Evolutionary conservation across 2,329 filamentous ascomycete genomes (phyloP), one percentile per base, ranked within the genome.

Genomic region (Colletotrichum eleusines): DNA sequence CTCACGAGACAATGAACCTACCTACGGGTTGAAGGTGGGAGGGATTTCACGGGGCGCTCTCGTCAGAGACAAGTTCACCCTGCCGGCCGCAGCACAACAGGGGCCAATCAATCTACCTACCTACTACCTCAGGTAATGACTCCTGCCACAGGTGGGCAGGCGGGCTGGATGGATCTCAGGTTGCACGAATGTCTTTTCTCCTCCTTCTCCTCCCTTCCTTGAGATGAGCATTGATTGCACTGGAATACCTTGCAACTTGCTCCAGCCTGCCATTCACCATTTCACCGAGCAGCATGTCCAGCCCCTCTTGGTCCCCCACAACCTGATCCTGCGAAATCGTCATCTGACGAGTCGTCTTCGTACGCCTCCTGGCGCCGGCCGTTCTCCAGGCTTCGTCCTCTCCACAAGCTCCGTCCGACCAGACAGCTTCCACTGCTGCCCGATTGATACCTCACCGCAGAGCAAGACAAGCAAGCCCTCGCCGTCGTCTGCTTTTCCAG

Each of bases 401-500:
- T 48, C 42, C 57, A 48, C 57, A 60, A 23, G 23, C 38, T n/a
- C 46, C 38, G 33, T 54, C 44, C 46, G 53, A 69, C 69, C 69
- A 71, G 63, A 63, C 46, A 63, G 58, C 65, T 71, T 46, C 48
- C 62, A 33, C 71, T 73, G 71, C 64, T 73, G 71, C 71, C 71
- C 71, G 63, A 73, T 73, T 73, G 64, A 69, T 66, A 71, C 69
- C 69, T 71, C 69, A 72, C 64, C 46, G 11, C 28, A 50, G 55
- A 38, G 50, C 55, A 55, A 66, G 61, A 66, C 69, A 72, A 62
- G 69, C 69, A 72, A 62, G 69, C 31, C 38, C 26, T 53, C 61
- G 38, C 40, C 28, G 57, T 53, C 69, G 61, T 63, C 48, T 48
- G 50, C 48, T 62, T 69, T 70, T 40, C 33, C 59, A 72, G 69